Evolutionary conservation across 805 yeast species (phyloP), one percentile per base, ranked within the genome.

Genomic region (Kurtzmaniella cleridarum): DNA sequence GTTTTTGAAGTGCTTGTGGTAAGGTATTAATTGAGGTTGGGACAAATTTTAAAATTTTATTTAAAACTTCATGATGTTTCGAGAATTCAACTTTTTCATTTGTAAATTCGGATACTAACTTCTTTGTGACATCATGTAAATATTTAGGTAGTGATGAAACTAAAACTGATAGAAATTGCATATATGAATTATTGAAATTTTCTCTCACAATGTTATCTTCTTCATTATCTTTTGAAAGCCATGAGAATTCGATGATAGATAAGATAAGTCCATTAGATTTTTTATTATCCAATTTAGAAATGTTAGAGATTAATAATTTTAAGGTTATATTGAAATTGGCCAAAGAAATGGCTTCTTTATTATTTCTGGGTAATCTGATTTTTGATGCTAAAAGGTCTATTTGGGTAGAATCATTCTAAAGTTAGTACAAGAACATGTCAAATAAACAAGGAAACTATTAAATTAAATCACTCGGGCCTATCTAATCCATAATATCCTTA

Each of bases 141-240:
- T 95, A 91, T 58, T 81, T 86, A 6, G 98, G 98, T 43, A 81
- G 71, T 34, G 91, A 84, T 3, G 95, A 83, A 29, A 90, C 85
- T 38, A 91, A 70, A 20, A 90, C 85, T 33, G 79, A 73, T 34
- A 87, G 63, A 58, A 93, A 93, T 32, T 78, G 81, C 34, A 82
- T 73, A 59, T 84, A 89, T 34, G 70, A 64, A 35, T 69, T 64
- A 18, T 76, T 60, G 48, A 81, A 75, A 20, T 8, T 20, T 20
- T 20, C 24, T 20, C 24, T 20, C 24, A 8, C 24, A 8, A 20
- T 5, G 24, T 20, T 20, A 20, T 20, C 24, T 20, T 20, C 24
- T 20, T 73, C 66, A 27, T 71, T 49, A 16, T 60, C 65, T 53
- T 29, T 33, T 14, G 14, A 10, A 8, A 81, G 69, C 93, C 95